Base-by-base conservation (phyloP, 306 rosid species). In the Pachyrhizus erosus region DNA sequence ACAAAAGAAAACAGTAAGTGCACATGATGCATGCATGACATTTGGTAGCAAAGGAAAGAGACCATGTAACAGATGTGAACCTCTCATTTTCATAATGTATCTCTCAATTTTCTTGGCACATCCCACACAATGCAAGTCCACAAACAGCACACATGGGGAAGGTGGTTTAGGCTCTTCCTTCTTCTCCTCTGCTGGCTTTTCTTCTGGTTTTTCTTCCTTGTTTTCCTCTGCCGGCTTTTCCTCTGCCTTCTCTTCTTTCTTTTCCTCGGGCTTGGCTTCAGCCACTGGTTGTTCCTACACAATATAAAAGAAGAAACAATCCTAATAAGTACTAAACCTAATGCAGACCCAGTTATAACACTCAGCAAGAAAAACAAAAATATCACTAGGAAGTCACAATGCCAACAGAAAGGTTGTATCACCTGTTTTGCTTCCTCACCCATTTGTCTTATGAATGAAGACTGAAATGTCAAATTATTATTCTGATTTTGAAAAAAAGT, bases 31-130 rank as follows among this genome's bases (percentile, higher is more conserved):
- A 80, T 43, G 75, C 40, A 78, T 79, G 34, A 14, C 13, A 75
- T 73, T 75, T 77, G 34, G 48, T 51, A 73, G 13, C 67, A 84
- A 58, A 49, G 11, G 26, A 29, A 69, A 33, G 21, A 1, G 39
- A 9, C 69, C 15, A 3, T 75, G 62, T 23, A 14, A 26, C 11
- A 43, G 12, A 37, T 75, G 18, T 39, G 39, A 18, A 94, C 98
- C 98, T 94, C 97, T 86, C 54, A 93, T 91, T 89, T 86, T 91
- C 97, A 90, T 89, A 17, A 94, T 84, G 39, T 82, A 84, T 87
- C 88, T 93, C 82, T 92, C 88, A 84, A 94, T 92, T 82, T 94
- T 94, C 98, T 91, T 94, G 14, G 97, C 94, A 80, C 97, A 94
- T 21, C 98, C 98, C 13, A 86, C 88, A 83, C 98, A 94, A 87